phyloP scores from a whole-genome alignment of 2,329 filamentous ascomycete genomes.

The Aspergillus novoparasiticus region DNA sequence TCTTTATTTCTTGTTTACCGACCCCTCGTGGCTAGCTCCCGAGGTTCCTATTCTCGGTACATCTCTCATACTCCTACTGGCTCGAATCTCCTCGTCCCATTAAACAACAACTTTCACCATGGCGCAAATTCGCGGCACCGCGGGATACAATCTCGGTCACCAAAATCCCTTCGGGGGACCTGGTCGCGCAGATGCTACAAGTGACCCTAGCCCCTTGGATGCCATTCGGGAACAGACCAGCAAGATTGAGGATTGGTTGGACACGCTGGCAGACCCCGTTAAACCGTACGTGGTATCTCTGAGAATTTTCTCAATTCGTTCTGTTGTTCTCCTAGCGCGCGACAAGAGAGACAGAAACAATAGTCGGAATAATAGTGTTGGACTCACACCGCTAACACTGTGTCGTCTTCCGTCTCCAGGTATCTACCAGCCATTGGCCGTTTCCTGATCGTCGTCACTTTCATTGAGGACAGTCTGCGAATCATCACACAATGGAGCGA shows the following conservation, averaged over 20 bases:
- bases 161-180: constrained; percentile 70
- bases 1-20: neutral
- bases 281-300: constrained; percentile 75
- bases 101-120: constrained; percentile 33
- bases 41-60: constrained; percentile 2
- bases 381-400: constrained; percentile 30
- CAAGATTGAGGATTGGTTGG: constrained; percentile 95
- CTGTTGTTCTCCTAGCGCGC: neutral
- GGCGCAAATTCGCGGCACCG: constrained; percentile 64
- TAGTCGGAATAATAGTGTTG: constrained; percentile 17
- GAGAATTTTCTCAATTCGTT: neutral
- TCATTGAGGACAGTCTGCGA: constrained; percentile 92
- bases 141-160: constrained; percentile 81
- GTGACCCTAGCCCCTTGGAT: constrained; percentile 78
- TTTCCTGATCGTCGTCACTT: constrained; percentile 97
- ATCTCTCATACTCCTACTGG: constrained; percentile 7
- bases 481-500: constrained; percentile 98
- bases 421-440: constrained; percentile 94
- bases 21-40: neutral
- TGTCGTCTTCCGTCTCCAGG: constrained; percentile 53
- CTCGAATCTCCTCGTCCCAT: neutral
- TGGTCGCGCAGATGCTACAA: constrained; percentile 60
- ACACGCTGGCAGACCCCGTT: constrained; percentile 82
- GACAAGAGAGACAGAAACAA: constrained; percentile 1
- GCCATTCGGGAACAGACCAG: constrained; percentile 91